These are phyloP conservation scores for Batkoa obscura DNA, from an alignment of 371 early-diverging fungal species.

Conservation along the genomic window DNA sequence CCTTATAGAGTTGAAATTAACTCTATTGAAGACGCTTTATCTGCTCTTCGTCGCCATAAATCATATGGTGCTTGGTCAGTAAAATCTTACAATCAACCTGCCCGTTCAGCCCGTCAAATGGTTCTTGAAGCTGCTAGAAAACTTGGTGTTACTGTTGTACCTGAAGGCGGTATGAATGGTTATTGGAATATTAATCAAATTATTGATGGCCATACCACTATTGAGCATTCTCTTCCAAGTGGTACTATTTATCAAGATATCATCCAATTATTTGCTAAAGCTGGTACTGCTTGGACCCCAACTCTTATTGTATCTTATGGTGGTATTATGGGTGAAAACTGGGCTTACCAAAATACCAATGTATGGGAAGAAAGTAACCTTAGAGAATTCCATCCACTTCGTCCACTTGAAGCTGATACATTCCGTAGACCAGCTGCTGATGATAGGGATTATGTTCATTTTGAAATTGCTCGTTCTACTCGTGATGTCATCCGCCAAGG, in stretches of 20 bases:
- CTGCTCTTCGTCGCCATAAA: background rate
- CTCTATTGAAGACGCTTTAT: background rate
- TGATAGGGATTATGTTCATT: background rate
- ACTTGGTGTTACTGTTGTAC: background rate
- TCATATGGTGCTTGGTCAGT: background rate
- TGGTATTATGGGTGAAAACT: background rate
- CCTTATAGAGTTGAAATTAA: background rate
- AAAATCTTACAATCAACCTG: background rate
- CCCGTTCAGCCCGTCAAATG: background rate
- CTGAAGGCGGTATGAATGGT: background rate
- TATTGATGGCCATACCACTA: constrained; percentile 1
- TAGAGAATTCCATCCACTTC: background rate
- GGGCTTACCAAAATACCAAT: background rate
- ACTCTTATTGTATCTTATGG: background rate
- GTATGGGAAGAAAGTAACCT: background rate
- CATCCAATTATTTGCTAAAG: background rate
- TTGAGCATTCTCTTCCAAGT: background rate
- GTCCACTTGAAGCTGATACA: background rate
- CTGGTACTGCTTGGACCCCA: background rate
- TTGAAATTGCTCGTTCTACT: background rate
- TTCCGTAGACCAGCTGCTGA: background rate
- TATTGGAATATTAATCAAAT: background rate
- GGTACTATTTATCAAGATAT: background rate
- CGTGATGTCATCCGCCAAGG: background rate
- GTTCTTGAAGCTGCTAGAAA: background rate